These are phyloP conservation scores for Penicillium angulare DNA, from an alignment of 495 filamentous ascomycete genomes.

Conservation along the genomic window DNA sequence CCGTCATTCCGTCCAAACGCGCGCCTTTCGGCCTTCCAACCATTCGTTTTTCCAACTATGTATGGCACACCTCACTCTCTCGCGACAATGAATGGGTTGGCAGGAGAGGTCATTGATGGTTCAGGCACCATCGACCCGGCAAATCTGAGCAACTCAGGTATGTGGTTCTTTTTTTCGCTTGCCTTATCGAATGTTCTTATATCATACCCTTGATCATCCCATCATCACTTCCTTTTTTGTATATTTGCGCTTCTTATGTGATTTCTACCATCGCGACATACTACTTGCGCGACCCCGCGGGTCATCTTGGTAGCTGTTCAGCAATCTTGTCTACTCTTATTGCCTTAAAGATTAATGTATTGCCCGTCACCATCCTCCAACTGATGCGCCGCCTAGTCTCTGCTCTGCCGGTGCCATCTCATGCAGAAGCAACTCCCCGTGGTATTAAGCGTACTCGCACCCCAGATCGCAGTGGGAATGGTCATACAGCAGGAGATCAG, in stretches of 20 bases:
- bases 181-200: too few species aligned
- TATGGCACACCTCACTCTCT: slow-evolving; percentile 55
- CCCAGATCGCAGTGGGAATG: slow-evolving; percentile 71
- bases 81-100: slow-evolving; percentile 59
- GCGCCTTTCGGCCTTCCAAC: slow-evolving; percentile 36
- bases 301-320: slow-evolving; percentile 1
- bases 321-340: background rate
- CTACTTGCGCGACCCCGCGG: slow-evolving; percentile 9
- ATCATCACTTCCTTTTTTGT: too few species aligned
- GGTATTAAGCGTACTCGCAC: slow-evolving; percentile 93
- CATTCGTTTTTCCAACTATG: slow-evolving; percentile 42
- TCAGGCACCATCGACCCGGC: slow-evolving; percentile 81
- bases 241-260: background rate
- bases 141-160: slow-evolving; percentile 65
- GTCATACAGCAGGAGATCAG: slow-evolving; percentile 56
- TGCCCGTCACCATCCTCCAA: slow-evolving; percentile 30
- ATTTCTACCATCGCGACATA: slow-evolving; percentile 4
- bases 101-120: slow-evolving; percentile 64
- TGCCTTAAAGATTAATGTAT: slow-evolving; percentile 1
- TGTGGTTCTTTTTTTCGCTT: slow-evolving; percentile 17
- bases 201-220: too few species aligned
- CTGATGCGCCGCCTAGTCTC: slow-evolving; percentile 45
- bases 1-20: slow-evolving; percentile 29
- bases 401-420: slow-evolving; percentile 42
- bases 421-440: slow-evolving; percentile 58